phyloP scores from a whole-genome alignment of 1,284 basidiomycete species.

The Fomitopsis schrenkii region DNA sequence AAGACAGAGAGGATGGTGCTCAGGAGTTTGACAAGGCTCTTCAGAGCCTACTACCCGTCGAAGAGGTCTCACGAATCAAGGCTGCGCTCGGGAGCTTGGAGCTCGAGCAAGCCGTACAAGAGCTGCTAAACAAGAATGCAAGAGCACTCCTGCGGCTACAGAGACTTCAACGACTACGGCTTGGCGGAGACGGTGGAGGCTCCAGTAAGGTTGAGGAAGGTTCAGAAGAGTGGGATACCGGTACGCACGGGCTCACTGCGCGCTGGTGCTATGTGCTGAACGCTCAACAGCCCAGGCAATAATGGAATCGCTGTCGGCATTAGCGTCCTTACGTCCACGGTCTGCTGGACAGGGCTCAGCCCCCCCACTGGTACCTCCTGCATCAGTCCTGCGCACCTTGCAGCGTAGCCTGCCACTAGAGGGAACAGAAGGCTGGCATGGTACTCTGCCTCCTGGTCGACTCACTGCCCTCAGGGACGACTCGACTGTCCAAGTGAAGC shows the following conservation, averaged over 20 bases:
- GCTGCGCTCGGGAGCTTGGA: conserved; percentile 52
- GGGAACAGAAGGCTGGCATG: conserved; percentile 64
- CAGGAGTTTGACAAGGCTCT: conserved; percentile 32
- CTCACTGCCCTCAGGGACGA: conserved; percentile 66
- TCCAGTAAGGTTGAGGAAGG: conserved; percentile 48
- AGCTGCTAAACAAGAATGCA: conserved; percentile 60
- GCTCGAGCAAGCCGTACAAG: conserved; percentile 62
- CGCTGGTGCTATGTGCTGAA: conserved; percentile 6
- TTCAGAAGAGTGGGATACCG: conserved; percentile 77
- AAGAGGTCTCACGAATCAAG: conserved; percentile 52
- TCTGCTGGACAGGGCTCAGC: conserved; percentile 30
- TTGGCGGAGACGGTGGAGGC: conserved; percentile 42
- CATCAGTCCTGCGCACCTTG: conserved; percentile 58
- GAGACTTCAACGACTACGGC: conserved; percentile 55
- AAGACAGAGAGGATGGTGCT: conserved; percentile 1
- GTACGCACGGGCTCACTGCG: conserved; percentile 36
- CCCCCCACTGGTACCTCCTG: conserved; percentile 51
- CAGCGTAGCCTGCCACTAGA: conserved; percentile 62
- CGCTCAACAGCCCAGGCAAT: conserved; percentile 60
- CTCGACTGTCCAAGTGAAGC: conserved; percentile 58
- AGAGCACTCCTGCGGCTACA: conserved; percentile 58
- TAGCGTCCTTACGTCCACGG: conserved; percentile 68
- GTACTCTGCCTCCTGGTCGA: conserved; percentile 60
- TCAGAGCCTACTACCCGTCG: conserved; percentile 49
- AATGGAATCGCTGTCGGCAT: conserved; percentile 59